Evolutionary conservation across 1,139 yeast species (phyloP).

Genomic region (Waltiozyma sp.): DNA sequence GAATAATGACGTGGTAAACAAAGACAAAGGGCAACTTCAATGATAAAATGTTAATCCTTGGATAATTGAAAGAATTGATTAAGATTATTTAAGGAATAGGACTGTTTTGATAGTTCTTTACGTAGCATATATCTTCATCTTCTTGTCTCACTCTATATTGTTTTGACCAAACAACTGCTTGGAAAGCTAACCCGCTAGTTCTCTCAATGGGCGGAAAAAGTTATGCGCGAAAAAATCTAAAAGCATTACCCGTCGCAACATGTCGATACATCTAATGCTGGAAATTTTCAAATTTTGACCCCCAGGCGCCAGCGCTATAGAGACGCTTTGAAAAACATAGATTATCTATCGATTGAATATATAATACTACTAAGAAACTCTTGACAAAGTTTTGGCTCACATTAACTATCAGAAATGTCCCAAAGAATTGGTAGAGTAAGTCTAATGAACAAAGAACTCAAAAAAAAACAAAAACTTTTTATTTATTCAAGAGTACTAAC

Average conservation of each 20-base stretch:
- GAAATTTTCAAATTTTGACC: neutral
- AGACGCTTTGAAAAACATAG: no score
- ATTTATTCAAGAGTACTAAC: neutral
- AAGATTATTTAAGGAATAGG: neutral
- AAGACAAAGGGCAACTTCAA: neutral
- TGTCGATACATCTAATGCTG: neutral
- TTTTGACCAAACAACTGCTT: neutral
- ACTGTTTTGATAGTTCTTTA: no score
- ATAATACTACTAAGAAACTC: no score
- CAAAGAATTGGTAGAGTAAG: conserved; percentile 27
- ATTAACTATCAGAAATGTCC: conserved; percentile 19
- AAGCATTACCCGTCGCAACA: neutral
- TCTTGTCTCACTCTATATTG: neutral
- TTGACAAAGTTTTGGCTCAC: no score
- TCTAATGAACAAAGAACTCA: neutral
- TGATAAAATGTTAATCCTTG: neutral
- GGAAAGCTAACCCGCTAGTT: no score
- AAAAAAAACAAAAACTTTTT: neutral
- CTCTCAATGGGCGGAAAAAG: no score
- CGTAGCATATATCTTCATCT: neutral
- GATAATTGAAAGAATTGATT: no score
- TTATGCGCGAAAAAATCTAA: neutral
- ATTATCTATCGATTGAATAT: no score
- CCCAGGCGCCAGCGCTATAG: no score
- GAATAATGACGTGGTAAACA: no score